Conservation (phyloP, 2,329 filamentous ascomycete species). For the Hypoxylon sp. region DNA sequence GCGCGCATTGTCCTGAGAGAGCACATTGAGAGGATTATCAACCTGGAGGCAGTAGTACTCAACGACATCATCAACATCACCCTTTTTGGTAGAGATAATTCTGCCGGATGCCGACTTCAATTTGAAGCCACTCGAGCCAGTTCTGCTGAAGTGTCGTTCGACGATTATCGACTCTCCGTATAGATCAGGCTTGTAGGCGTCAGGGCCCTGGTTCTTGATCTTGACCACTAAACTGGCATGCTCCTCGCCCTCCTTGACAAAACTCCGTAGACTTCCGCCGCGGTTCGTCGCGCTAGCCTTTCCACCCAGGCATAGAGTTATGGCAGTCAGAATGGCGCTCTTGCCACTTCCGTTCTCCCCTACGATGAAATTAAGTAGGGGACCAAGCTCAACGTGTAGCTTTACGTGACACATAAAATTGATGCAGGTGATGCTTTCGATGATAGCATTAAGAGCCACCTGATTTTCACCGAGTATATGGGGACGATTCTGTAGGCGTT, state of each 20-base stretch:
- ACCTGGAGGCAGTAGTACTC: conserved; percentile 95
- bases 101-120: conserved; percentile 80
- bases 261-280: conserved; percentile 86
- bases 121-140: conserved; percentile 85
- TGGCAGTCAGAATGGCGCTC: conserved; percentile 92
- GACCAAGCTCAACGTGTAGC: conserved; percentile 86
- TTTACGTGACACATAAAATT: conserved; percentile 98
- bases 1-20: conserved; percentile 94
- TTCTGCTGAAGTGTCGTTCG: conserved; percentile 87
- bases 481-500: conserved; percentile 68
- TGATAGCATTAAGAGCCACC: conserved; percentile 85
- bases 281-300: conserved; percentile 95
- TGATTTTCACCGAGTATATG: conserved; percentile 73
- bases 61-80: conserved; percentile 90
- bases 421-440: conserved; percentile 86
- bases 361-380: conserved; percentile 97
- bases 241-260: conserved; percentile 91
- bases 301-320: conserved; percentile 93
- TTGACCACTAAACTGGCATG: conserved; percentile 81
- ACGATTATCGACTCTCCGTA: conserved; percentile 90
- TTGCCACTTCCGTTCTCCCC: conserved; percentile 98
- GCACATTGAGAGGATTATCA: conserved; percentile 94
- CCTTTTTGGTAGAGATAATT: conserved; percentile 83
- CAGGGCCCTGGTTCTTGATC: conserved; percentile 89
- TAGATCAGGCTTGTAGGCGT: conserved; percentile 84